Evolutionary conservation across 2,329 filamentous ascomycete species (phyloP), one percentile per base, ranked within the genome.

Genomic region (Ophiocordyceps camponoti-saundersi): DNA sequence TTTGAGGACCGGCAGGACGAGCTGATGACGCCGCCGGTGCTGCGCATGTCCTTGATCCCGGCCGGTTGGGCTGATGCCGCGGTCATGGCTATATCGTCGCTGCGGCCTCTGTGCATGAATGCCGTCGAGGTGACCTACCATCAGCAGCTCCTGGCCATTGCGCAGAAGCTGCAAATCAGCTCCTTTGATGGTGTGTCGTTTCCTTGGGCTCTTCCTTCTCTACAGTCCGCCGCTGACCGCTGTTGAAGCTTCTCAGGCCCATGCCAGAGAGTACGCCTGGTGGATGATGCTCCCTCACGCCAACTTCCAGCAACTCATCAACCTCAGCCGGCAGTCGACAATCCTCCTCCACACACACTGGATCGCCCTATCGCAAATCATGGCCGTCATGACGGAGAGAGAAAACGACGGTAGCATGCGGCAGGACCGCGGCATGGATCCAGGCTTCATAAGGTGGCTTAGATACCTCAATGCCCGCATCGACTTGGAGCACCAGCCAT

Each of bases 281-380:
- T 77, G 73, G 73, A 76, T 76, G 65, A 65, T 72, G 56, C 63
- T 77, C 8, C 68, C 72, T 10, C 72, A 77, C 51, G 62, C 65
- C 34, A 61, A 66, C 44, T 77, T 77, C 56, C 66, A 70, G 51
- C 61, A 62, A 45, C 57, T 77, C 46, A 64, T 76, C 51, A 66
- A 74, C 55, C 59, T 66, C 26, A 52, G 53, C 26, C 69, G 68
- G 53, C 70, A 70, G 53, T 61, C 65, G 16, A 65, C 68, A 48
- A 47, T 70, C 40, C 58, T 77, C 29, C 61, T 77, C 41, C 68
- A 68, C 32, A 53, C 71, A 45, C 73, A 77, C 58, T 77, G 73
- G 72, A 67, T 76, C 44, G 64, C 69, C 8, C 53, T 77, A 42
- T 69, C 73, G 54, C 68, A 73, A 58, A 68, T 76, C 54, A 75